phyloP scores from a whole-genome alignment of 345 rosid species.

The Garcia nutans region DNA sequence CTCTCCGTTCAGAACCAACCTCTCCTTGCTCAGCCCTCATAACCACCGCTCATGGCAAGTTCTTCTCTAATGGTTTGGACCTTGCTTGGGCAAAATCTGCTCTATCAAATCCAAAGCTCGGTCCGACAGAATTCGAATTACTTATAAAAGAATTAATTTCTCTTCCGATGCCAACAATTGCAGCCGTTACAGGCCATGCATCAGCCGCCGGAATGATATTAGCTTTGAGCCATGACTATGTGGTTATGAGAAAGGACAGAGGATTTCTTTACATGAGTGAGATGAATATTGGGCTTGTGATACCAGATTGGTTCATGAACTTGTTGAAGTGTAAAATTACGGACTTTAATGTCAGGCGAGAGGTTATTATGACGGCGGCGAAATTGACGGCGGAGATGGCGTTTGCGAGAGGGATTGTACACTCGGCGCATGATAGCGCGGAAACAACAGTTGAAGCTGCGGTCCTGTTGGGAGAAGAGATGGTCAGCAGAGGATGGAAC shows the following conservation, averaged over 20 bases:
- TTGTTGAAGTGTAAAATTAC: slow-evolving; percentile 23
- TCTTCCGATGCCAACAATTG: slow-evolving; percentile 33
- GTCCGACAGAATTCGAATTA: slow-evolving; percentile 6
- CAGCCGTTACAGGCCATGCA: slow-evolving; percentile 32
- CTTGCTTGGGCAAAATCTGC: slow-evolving; percentile 23
- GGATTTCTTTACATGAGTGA: slow-evolving; percentile 36
- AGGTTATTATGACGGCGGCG: slow-evolving; percentile 20
- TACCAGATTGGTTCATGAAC: slow-evolving; percentile 24
- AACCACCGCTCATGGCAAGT: slow-evolving; percentile 27
- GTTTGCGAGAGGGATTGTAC: slow-evolving; percentile 16
- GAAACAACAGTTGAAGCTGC: slow-evolving; percentile 29
- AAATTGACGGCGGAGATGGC: slow-evolving; percentile 28
- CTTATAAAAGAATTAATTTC: slow-evolving; percentile 17
- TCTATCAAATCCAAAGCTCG: not conserved
- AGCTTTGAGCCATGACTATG: slow-evolving; percentile 29
- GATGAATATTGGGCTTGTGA: slow-evolving; percentile 23
- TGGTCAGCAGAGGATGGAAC: slow-evolving; percentile 23
- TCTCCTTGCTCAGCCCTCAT: slow-evolving; percentile 25
- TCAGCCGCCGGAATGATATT: slow-evolving; percentile 27
- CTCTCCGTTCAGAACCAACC: slow-evolving; percentile 4
- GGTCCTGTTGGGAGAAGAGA: slow-evolving; percentile 20
- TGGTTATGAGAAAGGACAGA: slow-evolving; percentile 25
- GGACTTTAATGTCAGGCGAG: slow-evolving; percentile 14
- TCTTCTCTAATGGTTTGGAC: slow-evolving; percentile 31
- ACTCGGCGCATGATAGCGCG: slow-evolving; percentile 15